These are phyloP conservation scores for Gastrodia elata DNA, from an alignment of 106 monocot genomes.

Conservation along the genomic window DNA sequence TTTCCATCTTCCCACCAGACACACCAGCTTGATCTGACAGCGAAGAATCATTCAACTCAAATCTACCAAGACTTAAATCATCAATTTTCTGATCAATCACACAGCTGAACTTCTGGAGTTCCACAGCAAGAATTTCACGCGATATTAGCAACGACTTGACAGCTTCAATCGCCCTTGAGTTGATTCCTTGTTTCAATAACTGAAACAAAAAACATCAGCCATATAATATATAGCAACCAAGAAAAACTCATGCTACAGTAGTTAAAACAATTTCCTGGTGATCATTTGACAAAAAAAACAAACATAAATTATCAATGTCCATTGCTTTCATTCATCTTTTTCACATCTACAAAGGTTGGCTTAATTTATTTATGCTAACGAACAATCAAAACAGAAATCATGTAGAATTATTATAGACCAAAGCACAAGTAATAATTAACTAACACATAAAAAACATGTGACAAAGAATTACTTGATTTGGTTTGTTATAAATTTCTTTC, in stretches of 20 bases:
- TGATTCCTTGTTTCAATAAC: conserved; percentile 38
- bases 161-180: conserved; percentile 45
- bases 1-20: conserved; percentile 31
- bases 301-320: background rate
- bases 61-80: conserved; percentile 56
- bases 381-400: background rate
- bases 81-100: conserved; percentile 51
- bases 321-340: background rate
- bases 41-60: conserved; percentile 28
- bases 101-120: conserved; percentile 58
- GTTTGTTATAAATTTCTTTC: conserved; percentile 18
- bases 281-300: background rate
- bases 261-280: background rate
- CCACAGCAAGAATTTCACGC: conserved; percentile 52
- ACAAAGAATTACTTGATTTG: conserved; percentile 33
- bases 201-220: conserved; percentile 11
- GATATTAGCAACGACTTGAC: conserved; percentile 63
- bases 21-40: conserved; percentile 16
- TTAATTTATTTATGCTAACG: background rate
- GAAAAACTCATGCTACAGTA: background rate
- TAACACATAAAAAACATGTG: background rate
- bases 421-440: background rate
- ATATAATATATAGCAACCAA: background rate
- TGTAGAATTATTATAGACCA: background rate
- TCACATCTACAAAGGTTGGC: background rate